phyloP scores from a whole-genome alignment of 305 asterid species.

The Plantago rigida region DNA sequence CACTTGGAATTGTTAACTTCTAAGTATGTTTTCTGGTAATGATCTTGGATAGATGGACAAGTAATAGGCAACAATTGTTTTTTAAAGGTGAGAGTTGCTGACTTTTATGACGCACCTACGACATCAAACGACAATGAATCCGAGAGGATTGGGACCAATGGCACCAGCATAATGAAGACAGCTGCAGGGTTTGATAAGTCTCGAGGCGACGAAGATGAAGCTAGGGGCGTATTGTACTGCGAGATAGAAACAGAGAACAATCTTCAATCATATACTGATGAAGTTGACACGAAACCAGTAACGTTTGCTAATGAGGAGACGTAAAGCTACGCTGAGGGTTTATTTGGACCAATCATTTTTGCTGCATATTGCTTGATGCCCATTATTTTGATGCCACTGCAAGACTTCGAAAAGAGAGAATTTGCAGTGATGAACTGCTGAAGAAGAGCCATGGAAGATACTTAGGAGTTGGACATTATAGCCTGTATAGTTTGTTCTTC shows the following conservation, averaged over 20 bases:
- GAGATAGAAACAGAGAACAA: conserved; percentile 32
- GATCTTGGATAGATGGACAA: neutral
- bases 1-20: neutral
- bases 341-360: neutral
- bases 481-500: neutral
- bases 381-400: neutral
- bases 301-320: conserved; percentile 31
- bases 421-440: neutral
- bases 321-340: conserved; percentile 9
- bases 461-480: conserved; percentile 4
- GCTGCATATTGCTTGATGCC: neutral
- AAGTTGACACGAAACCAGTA: conserved; percentile 30
- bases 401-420: neutral
- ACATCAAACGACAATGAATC: conserved; percentile 22
- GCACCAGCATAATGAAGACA: conserved; percentile 23
- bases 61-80: conserved; percentile 9
- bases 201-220: conserved; percentile 33
- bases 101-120: conserved; percentile 35
- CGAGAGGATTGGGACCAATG: conserved; percentile 27
- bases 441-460: conserved; percentile 5
- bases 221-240: conserved; percentile 41
- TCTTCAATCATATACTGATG: conserved; percentile 22
- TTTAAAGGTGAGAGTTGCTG: conserved; percentile 68
- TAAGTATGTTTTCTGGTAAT: neutral
- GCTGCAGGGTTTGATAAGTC: conserved; percentile 28